Conservation (phyloP, 1,139 yeast genomes). For the Yamadazyma jaroonii region DNA sequence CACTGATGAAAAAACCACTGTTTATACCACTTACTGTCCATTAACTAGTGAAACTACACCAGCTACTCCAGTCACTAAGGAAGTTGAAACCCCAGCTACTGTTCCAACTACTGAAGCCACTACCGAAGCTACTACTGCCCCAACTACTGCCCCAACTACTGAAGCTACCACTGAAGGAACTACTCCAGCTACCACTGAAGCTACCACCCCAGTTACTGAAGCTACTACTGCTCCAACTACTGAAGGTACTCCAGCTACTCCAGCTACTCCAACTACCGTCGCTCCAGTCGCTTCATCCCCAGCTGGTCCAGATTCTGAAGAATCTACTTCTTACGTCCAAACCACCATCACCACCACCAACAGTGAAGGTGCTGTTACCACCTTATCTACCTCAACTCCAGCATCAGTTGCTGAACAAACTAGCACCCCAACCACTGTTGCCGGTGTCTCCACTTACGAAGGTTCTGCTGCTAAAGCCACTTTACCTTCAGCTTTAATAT, state of each 20-base stretch:
- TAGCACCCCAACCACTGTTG: conserved; percentile 4
- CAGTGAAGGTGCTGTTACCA: conserved; percentile 6
- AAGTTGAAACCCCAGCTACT: conserved; percentile 11
- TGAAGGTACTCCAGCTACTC: conserved; percentile 3
- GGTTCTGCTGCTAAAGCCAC: conserved; percentile 10
- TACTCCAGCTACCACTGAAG: conserved; percentile 1
- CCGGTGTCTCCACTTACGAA: conserved; percentile 9
- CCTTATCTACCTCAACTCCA: conserved; percentile 6
- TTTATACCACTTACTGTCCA: conserved; percentile 29
- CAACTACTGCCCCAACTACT: conserved; percentile 5
- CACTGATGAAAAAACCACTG: conserved; percentile 15
- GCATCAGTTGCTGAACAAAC: conserved; percentile 4
- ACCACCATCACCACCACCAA: conserved; percentile 11
- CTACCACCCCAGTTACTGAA: not conserved
- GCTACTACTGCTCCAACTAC: conserved; percentile 1
- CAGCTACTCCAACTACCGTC: conserved; percentile 4
- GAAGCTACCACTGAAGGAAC: conserved; percentile 2
- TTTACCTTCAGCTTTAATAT: conserved; percentile 3
- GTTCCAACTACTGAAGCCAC: conserved; percentile 9
- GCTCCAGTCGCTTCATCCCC: conserved; percentile 3
- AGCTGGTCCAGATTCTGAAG: not conserved
- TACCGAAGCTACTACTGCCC: conserved; percentile 6
- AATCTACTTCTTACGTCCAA: conserved; percentile 6
- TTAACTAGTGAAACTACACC: conserved; percentile 16
- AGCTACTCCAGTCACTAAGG: conserved; percentile 17